These are phyloP conservation scores for Lichtheimia ornata DNA, from an alignment of 371 early-diverging fungal species.

Conservation along the genomic window DNA sequence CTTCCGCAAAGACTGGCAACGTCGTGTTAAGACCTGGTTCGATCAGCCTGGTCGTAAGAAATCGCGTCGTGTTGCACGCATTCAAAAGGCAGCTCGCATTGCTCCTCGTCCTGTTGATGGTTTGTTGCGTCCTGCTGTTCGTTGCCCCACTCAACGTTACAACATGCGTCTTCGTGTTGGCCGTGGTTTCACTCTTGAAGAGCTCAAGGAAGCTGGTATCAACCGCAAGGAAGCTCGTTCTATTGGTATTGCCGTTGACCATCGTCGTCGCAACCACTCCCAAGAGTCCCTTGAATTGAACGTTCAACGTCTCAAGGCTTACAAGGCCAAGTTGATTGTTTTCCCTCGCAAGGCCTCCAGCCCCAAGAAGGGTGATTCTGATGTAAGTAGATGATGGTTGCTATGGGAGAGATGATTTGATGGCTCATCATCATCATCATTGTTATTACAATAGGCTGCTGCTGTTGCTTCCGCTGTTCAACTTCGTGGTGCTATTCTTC, in stretches of 20 bases:
- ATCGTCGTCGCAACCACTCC: conserved; percentile 97
- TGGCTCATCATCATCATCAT: background rate
- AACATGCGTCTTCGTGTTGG: conserved; percentile 99
- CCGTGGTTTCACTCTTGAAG: conserved; percentile 98
- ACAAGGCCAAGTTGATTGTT: conserved; percentile 91
- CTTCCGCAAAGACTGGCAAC: conserved; percentile 99
- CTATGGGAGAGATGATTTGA: background rate
- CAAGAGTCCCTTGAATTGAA: conserved; percentile 95
- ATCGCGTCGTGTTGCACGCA: conserved; percentile 86
- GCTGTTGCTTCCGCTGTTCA: conserved; percentile 75
- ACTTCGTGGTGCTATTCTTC: conserved; percentile 71
- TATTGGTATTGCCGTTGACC: conserved; percentile 98
- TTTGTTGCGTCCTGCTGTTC: conserved; percentile 97
- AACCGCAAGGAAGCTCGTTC: conserved; percentile 92
- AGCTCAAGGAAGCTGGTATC: conserved; percentile 97
- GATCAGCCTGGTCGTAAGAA: conserved; percentile 97
- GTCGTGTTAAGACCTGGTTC: conserved; percentile 99
- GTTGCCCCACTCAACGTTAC: conserved; percentile 98
- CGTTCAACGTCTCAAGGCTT: conserved; percentile 96
- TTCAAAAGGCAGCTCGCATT: conserved; percentile 94
- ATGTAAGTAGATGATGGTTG: conserved; percentile 20
- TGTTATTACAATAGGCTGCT: conserved; percentile 50
- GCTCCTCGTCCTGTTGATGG: conserved; percentile 98
- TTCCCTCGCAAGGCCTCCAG: conserved; percentile 92
- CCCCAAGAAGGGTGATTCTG: conserved; percentile 80